Evolutionary conservation across 129 eudicot genomes (phyloP).

Genomic region (Ambrosia trifida): DNA sequence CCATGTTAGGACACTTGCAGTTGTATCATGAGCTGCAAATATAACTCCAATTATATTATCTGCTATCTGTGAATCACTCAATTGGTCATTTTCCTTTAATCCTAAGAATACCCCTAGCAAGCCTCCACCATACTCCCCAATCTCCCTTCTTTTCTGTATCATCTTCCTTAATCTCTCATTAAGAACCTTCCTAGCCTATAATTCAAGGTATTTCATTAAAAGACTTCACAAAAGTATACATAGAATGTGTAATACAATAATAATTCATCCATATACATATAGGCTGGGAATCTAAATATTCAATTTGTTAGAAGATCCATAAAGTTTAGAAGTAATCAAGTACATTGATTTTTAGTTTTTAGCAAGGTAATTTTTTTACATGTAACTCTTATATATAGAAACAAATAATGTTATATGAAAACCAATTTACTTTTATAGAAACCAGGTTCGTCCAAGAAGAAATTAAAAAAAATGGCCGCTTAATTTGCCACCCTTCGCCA

Average conservation of each 20-base stretch:
- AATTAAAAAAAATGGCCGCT: too few relatives aligned
- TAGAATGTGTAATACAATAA: neutral
- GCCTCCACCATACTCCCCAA: slow-evolving; percentile 46
- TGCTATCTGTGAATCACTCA: slow-evolving; percentile 63
- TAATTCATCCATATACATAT: neutral
- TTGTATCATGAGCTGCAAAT: slow-evolving; percentile 87
- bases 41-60: slow-evolving; percentile 84
- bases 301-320: neutral
- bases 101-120: slow-evolving; percentile 54
- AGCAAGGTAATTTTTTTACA: neutral
- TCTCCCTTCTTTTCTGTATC: slow-evolving; percentile 54
- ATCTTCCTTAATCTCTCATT: slow-evolving; percentile 54
- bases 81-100: slow-evolving; percentile 32
- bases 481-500: too few relatives aligned
- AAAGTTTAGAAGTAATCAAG: neutral
- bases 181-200: slow-evolving; percentile 71
- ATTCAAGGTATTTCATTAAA: slow-evolving; percentile 2
- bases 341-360: neutral
- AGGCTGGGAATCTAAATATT: neutral
- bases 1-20: slow-evolving; percentile 86
- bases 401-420: neutral
- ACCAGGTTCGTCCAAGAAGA: neutral
- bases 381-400: neutral
- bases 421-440: neutral
- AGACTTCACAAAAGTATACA: neutral